Conservation (phyloP, 805 yeast species). For the Candida fluviatilis region DNA sequence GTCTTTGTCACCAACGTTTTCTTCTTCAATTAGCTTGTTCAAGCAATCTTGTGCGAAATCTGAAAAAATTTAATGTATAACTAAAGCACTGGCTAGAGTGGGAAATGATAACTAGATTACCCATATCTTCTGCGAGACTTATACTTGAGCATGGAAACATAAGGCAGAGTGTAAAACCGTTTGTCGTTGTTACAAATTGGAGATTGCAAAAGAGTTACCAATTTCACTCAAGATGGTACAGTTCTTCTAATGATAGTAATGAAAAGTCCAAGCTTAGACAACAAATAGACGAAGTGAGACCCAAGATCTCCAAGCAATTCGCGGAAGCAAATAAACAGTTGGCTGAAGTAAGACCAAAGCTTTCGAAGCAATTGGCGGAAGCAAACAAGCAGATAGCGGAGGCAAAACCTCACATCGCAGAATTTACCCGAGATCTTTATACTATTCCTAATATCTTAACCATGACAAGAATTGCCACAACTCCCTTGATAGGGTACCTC, state of each 20-base stretch:
- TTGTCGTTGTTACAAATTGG: not conserved
- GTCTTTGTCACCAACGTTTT: too few relatives aligned
- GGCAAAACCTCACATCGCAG: slow-evolving; percentile 4
- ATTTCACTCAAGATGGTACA: not conserved
- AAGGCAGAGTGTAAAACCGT: not conserved
- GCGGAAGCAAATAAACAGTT: slow-evolving; percentile 4
- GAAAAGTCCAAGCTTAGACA: not conserved
- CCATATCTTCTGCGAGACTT: not conserved
- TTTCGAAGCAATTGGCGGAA: slow-evolving; percentile 2
- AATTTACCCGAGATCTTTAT: slow-evolving; percentile 26
- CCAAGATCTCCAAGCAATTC: not conserved
- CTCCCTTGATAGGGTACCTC: slow-evolving; percentile 83
- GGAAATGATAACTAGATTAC: not conserved
- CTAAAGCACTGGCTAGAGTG: not conserved
- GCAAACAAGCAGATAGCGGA: slow-evolving; percentile 2
- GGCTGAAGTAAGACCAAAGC: slow-evolving; percentile 1
- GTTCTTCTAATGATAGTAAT: not conserved
- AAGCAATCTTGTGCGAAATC: too few relatives aligned
- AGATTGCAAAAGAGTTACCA: not conserved
- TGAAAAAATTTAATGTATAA: not conserved
- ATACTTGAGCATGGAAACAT: not conserved
- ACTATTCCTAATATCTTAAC: slow-evolving; percentile 89
- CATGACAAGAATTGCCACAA: slow-evolving; percentile 67
- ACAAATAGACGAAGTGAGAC: not conserved
- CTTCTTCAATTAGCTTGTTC: too few relatives aligned